Percentiles rank a stretch among this genome's conserved stretches.
Conservation (phyloP, 2,329 filamentous ascomycete genomes). For the Claviceps fusiformis region DNA sequence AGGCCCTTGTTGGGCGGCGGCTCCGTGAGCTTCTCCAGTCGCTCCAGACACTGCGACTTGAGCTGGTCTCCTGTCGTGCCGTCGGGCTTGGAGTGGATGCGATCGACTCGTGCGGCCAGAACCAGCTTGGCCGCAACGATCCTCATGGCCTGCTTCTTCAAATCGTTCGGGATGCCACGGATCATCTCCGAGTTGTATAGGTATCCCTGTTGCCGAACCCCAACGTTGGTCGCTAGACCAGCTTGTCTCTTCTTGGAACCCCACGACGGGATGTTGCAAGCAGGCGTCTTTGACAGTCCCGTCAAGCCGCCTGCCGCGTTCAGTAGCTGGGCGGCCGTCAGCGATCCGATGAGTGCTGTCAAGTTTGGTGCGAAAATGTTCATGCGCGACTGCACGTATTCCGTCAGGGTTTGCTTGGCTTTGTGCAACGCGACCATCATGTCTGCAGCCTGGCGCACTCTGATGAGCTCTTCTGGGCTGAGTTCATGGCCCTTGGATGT, state of each 20-base stretch:
- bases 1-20: slow-evolving; percentile 79
- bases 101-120: slow-evolving; percentile 82
- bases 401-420: slow-evolving; percentile 74
- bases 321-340: slow-evolving; percentile 91
- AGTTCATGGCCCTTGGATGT: slow-evolving; percentile 74
- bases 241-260: slow-evolving; percentile 78
- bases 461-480: slow-evolving; percentile 57
- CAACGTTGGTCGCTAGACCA: slow-evolving; percentile 85
- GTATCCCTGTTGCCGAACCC: slow-evolving; percentile 81
- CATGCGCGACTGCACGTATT: slow-evolving; percentile 96
- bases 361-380: slow-evolving; percentile 90
- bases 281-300: slow-evolving; percentile 79
- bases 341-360: slow-evolving; percentile 76
- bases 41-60: slow-evolving; percentile 67
- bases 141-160: slow-evolving; percentile 87
- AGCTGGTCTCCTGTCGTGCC: slow-evolving; percentile 74
- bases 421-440: slow-evolving; percentile 80
- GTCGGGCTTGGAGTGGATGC: slow-evolving; percentile 67
- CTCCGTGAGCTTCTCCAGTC: slow-evolving; percentile 85
- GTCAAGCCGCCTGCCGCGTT: slow-evolving; percentile 84
- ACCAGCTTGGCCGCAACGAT: slow-evolving; percentile 90
- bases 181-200: slow-evolving; percentile 88
- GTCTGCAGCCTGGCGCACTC: slow-evolving; percentile 65
- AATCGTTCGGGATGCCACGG: slow-evolving; percentile 66
- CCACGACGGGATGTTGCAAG: slow-evolving; percentile 83